Base-by-base conservation (phyloP, 2,329 filamentous ascomycete genomes). In the Penicillium sp. region DNA sequence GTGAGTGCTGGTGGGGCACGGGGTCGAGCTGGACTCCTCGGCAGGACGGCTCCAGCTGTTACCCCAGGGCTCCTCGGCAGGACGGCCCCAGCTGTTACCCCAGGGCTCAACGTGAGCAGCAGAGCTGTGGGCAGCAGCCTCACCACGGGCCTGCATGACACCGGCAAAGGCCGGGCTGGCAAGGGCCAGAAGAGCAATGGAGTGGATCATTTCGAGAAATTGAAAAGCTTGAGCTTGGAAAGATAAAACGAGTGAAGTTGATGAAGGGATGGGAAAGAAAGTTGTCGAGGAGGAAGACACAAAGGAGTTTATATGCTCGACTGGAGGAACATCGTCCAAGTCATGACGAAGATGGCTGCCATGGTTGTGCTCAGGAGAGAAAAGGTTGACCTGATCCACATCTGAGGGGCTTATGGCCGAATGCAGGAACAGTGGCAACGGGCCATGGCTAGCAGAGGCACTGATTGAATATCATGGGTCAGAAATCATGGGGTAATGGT, bases 161-260 rank as follows among this genome's bases (percentile, higher is more conserved):
- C 70, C 71, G 47, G 70, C 72, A 46, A 74, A 64, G 44, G 68
- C 71, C 40, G 71, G 71, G 62, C 66, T 66, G 54, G 70, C 67
- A 57, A 74, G 62, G 50, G 69, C 70, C 63, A 74, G 57, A 53
- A 74, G 57, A 56, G 71, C 67, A 61, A 73, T 50, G 61, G 67
- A 64, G 59, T 71, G 70, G 58, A 74, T 67, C 72, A 74, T 74
- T 57, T 68, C 62, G 69, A 61, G 56, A 55, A 49, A 60, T 60
- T 51, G 46, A 45, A 63, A 55, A 53, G 54, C 42, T 55, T 59
- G 49, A 51, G 46, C 57, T 58, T 57, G 54, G 45, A 62, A 63
- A 56, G 55, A 52, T 58, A 25, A 52, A 66, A 62, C 58, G 64
- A 60, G 51, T 57, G 64, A 63, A 61, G 53, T 37, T 61, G 53